Evolutionary conservation across 2,329 filamentous ascomycete species (phyloP).

Genomic region (Pezicula carpinea): DNA sequence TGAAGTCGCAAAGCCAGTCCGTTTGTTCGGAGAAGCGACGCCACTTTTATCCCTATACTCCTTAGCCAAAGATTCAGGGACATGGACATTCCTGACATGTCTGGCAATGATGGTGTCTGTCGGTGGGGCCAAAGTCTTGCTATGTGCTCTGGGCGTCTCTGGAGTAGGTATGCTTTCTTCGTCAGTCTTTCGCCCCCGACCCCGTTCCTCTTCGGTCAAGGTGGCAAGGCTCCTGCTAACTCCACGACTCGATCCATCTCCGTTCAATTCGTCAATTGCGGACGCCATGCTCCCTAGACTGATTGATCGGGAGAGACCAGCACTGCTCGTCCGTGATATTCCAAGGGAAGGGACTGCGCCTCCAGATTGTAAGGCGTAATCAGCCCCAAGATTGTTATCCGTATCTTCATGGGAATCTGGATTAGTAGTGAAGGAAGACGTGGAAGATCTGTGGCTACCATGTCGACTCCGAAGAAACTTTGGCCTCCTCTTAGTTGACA

Average conservation of each 20-base stretch:
- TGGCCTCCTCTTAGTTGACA: constrained; percentile 42
- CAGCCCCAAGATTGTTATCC: constrained; percentile 69
- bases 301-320: constrained; percentile 67
- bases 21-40: constrained; percentile 52
- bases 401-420: constrained; percentile 53
- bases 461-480: constrained; percentile 51
- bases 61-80: constrained; percentile 81
- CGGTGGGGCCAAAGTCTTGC: constrained; percentile 53
- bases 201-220: constrained; percentile 53
- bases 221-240: constrained; percentile 47
- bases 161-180: constrained; percentile 44
- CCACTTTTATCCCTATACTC: constrained; percentile 78
- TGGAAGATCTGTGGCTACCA: constrained; percentile 54
- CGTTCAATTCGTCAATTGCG: constrained; percentile 53
- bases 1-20: constrained; percentile 44
- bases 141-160: constrained; percentile 65
- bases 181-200: constrained; percentile 41
- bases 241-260: constrained; percentile 22
- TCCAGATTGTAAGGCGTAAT: constrained; percentile 79
- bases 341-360: constrained; percentile 61
- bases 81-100: constrained; percentile 84
- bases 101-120: constrained; percentile 87
- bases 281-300: constrained; percentile 90
- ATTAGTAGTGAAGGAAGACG: constrained; percentile 54
- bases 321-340: constrained; percentile 43